Evolutionary conservation across 1,139 yeast species (phyloP), one percentile per base, ranked within the genome.

Genomic region (Taphrina communis): DNA sequence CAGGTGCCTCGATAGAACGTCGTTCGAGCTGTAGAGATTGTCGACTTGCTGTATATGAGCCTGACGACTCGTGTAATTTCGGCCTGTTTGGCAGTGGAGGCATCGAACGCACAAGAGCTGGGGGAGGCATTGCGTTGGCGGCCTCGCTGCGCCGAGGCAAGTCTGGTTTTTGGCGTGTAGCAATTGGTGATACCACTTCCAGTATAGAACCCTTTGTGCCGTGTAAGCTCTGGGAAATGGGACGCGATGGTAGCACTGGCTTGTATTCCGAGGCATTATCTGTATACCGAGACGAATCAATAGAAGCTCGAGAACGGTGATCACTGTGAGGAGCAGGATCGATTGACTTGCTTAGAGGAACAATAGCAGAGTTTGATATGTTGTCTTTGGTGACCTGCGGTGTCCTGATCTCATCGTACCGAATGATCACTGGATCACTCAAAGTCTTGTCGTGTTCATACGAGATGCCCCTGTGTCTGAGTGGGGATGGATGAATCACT

Each of bases 21-120:
- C 60, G 46, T 39, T 56, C 60, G 50, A 39, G 60, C 17, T 56
- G 60, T 14, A 56, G 41, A 14, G 60, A 56, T 12, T 39, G 50
- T 9, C 60, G 60, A 14, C 46, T 41, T 39, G 46, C 9, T n/a
- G 35, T 5, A 21, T 7, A 5, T 35, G 36, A 8, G 36, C 9
- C n/a, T 17, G 50, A 17, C 5, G 36, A 7, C 12, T 56, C 60
- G n/a, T 9, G 17, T 17, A 19, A 7, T 11, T 6, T n/a, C 35
- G 50, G 25, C 36, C 60, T 38, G 36, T 9, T 21, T 12, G 60
- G 60, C 8, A 56, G 50, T 8, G 36, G 31, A 17, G 60, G 60
- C 21, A 41, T 56, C n/a, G 35, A 2, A 2, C 38, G 35, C 17
- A 17, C 36, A 21, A 41, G 38, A 17, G 1, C 6, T 7, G 60